Conservation (phyloP, 192 early-diverging fungal genomes). For the Linnemannia hyalina region DNA sequence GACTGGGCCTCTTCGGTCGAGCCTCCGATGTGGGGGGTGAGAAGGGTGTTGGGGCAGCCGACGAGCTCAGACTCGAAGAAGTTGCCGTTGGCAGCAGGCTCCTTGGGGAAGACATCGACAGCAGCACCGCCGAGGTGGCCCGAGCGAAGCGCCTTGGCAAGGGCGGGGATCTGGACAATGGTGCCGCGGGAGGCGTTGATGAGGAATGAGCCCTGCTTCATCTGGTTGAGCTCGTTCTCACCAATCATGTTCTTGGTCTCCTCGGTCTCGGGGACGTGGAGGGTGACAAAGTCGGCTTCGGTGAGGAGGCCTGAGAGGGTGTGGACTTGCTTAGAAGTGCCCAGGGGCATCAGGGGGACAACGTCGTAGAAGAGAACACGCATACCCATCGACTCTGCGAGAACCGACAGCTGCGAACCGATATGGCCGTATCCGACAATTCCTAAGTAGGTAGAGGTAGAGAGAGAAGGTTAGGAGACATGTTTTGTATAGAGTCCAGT, state of each 20-base stretch:
- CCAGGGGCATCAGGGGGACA: constrained; percentile 92
- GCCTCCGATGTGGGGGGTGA: constrained; percentile 99
- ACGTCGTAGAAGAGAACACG: constrained; percentile 93
- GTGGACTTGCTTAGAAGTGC: constrained; percentile 78
- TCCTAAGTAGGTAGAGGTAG: constrained; percentile 57
- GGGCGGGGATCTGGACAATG: constrained; percentile 93
- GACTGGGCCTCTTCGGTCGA: constrained; percentile 99
- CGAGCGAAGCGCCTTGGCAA: constrained; percentile 83
- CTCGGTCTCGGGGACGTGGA: constrained; percentile 97
- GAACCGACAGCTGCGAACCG: constrained; percentile 95
- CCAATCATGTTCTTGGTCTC: constrained; percentile 99
- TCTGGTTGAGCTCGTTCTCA: constrained; percentile 81
- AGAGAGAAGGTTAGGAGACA: background rate
- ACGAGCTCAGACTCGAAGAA: constrained; percentile 74
- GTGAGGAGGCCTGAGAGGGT: constrained; percentile 85
- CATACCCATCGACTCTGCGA: constrained; percentile 98
- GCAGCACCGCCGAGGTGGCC: constrained; percentile 94
- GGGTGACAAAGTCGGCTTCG: constrained; percentile 89
- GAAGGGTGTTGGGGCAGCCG: constrained; percentile 92
- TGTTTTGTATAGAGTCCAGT: background rate
- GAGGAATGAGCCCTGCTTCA: constrained; percentile 94
- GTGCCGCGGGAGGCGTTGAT: constrained; percentile 98
- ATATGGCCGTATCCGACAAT: constrained; percentile 99
- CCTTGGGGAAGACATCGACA: constrained; percentile 96
- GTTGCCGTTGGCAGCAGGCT: constrained; percentile 92